These are phyloP conservation scores for Tylopilus felleus DNA, from an alignment of 768 basidiomycete species.

Conservation along the genomic window DNA sequence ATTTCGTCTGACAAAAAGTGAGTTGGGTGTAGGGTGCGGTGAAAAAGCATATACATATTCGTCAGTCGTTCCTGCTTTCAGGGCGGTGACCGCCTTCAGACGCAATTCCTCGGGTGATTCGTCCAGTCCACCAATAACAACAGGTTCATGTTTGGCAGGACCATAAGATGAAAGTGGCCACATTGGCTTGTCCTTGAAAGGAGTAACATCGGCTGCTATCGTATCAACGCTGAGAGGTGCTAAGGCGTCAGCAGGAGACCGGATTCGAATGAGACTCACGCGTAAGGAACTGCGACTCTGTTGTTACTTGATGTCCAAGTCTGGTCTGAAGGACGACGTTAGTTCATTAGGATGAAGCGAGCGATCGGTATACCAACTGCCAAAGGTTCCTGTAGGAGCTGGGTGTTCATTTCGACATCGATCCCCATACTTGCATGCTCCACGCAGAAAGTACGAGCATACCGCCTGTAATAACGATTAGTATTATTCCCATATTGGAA, in stretches of 20 bases:
- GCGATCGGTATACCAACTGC: constrained; percentile 42
- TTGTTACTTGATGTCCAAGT: constrained; percentile 37
- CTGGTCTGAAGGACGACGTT: constrained; percentile 31
- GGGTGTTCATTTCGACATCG: constrained; percentile 68
- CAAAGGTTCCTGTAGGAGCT: constrained; percentile 39
- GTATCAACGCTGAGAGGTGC: constrained; percentile 48
- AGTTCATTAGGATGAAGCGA: constrained; percentile 12
- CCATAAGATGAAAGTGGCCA: constrained; percentile 83
- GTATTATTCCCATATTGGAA: background rate
- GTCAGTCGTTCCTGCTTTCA: constrained; percentile 49
- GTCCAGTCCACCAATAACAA: constrained; percentile 62
- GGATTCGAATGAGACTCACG: constrained; percentile 26
- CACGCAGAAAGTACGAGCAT: constrained; percentile 62
- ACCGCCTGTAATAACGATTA: constrained; percentile 40
- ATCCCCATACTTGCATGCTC: constrained; percentile 63
- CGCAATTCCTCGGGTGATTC: constrained; percentile 78
- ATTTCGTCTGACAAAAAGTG: constrained; percentile 41
- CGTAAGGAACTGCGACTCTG: constrained; percentile 35
- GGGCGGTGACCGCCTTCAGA: constrained; percentile 55
- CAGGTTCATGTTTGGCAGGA: constrained; percentile 70
- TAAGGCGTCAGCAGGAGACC: background rate
- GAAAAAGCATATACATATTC: constrained; percentile 61
- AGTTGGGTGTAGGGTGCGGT: background rate
- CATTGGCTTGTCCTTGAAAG: constrained; percentile 59
- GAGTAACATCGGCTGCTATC: constrained; percentile 61